Evolutionary conservation across 345 rosid species (phyloP).

Genomic region (Syzygium aromaticum): DNA sequence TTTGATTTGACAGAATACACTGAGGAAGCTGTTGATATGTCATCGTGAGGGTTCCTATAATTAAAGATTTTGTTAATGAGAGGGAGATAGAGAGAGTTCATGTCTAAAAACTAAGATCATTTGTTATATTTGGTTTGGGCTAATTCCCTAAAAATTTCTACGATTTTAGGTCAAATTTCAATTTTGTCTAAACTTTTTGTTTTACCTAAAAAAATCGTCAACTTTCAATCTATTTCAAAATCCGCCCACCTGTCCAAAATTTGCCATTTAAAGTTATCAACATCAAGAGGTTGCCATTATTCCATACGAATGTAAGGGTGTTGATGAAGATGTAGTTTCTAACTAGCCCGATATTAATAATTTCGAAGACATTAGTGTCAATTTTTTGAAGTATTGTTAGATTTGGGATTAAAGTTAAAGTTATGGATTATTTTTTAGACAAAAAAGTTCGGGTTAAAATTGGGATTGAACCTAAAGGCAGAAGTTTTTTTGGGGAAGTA

Average conservation of each 20-base stretch:
- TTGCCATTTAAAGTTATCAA: background rate
- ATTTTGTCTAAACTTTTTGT: too few relatives aligned
- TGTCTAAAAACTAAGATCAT: background rate
- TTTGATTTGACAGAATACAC: background rate
- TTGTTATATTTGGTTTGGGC: background rate
- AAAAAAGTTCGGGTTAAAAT: too few relatives aligned
- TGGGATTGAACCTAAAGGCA: too few relatives aligned
- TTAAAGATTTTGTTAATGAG: too few relatives aligned
- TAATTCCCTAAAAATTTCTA: background rate
- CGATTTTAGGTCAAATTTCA: background rate
- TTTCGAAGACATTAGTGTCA: background rate
- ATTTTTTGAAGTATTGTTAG: too few relatives aligned
- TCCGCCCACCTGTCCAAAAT: fast-evolving
- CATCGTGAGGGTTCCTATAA: background rate
- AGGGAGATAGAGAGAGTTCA: background rate
- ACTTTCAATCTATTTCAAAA: background rate
- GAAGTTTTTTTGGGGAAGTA: too few relatives aligned
- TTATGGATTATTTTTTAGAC: too few relatives aligned
- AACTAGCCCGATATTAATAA: background rate
- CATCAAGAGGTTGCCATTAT: background rate
- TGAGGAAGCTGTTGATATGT: background rate
- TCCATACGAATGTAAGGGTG: background rate
- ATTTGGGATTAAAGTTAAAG: too few relatives aligned
- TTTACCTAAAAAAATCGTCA: background rate
- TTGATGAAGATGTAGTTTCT: fast-evolving